Evolutionary conservation across 441 rosid genomes (phyloP).

Genomic region (Erodium texanum): DNA sequence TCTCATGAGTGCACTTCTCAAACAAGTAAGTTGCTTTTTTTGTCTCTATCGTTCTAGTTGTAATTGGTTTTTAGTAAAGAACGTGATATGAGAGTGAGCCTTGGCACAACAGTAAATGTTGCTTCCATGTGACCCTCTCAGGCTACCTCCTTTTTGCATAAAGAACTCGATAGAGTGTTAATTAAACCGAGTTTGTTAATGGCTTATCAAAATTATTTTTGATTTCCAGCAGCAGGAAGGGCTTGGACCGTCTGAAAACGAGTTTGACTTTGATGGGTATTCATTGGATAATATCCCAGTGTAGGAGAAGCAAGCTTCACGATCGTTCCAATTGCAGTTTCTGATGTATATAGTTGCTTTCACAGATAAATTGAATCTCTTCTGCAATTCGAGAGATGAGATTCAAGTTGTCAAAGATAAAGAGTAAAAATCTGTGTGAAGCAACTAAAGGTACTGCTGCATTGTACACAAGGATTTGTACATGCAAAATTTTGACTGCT

Average conservation of each 20-base stretch:
- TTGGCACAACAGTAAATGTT: no score
- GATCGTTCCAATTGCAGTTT: not conserved
- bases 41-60: not conserved
- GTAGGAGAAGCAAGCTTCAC: not conserved
- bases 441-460: no score
- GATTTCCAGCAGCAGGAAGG: slow-evolving; percentile 48
- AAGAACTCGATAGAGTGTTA: no score
- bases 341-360: not conserved
- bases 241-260: slow-evolving; percentile 44
- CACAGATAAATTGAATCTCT: no score
- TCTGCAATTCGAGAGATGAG: not conserved
- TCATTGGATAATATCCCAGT: slow-evolving; percentile 50
- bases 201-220: not conserved
- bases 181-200: not conserved
- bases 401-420: no score
- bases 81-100: not conserved
- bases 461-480: no score
- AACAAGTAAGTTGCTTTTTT: slow-evolving; percentile 44
- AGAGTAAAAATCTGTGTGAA: no score
- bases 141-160: not conserved
- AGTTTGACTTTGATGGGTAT: slow-evolving; percentile 76
- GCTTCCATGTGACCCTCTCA: no score
- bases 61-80: not conserved
- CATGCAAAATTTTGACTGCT: not conserved
- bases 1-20: slow-evolving; percentile 76